Evolutionary conservation across 495 filamentous ascomycete genomes (phyloP).

Genomic region (Penicillium robsamsonii): DNA sequence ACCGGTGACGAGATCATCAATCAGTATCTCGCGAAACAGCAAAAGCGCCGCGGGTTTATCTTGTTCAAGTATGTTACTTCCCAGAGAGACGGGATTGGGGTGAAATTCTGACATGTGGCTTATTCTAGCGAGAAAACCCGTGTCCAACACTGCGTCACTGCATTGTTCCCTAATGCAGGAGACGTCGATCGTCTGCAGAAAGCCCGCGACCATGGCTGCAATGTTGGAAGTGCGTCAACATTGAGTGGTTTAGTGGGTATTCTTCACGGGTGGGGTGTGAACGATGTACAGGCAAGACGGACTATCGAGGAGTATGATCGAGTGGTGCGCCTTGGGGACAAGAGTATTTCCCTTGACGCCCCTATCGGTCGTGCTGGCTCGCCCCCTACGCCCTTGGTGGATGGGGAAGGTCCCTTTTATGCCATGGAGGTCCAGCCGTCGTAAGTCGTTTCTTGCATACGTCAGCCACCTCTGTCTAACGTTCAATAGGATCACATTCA

Average conservation of each 20-base stretch:
- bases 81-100: background rate
- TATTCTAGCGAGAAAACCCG: conserved; percentile 21
- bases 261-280: conserved; percentile 21
- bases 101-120: background rate
- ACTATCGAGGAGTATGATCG: conserved; percentile 23
- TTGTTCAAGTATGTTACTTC: conserved; percentile 23
- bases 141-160: conserved; percentile 21
- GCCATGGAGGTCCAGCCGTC: conserved; percentile 33
- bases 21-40: conserved; percentile 31
- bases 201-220: conserved; percentile 25
- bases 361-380: conserved; percentile 13
- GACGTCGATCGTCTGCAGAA: conserved; percentile 30
- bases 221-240: conserved; percentile 22
- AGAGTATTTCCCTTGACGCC: conserved; percentile 12
- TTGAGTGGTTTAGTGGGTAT: conserved; percentile 15
- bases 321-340: conserved; percentile 14
- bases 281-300: conserved; percentile 7
- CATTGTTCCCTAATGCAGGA: conserved; percentile 28
- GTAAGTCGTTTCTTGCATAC: conserved; percentile 5
- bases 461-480: background rate
- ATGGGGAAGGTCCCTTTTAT: conserved; percentile 28
- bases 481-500: conserved; percentile 26
- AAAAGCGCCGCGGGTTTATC: conserved; percentile 27
- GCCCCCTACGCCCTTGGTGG: conserved; percentile 20
- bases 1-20: conserved; percentile 31